Evolutionary conservation across 73 alveolate genomes (phyloP).

Genomic region (Stentor coeruleus): DNA sequence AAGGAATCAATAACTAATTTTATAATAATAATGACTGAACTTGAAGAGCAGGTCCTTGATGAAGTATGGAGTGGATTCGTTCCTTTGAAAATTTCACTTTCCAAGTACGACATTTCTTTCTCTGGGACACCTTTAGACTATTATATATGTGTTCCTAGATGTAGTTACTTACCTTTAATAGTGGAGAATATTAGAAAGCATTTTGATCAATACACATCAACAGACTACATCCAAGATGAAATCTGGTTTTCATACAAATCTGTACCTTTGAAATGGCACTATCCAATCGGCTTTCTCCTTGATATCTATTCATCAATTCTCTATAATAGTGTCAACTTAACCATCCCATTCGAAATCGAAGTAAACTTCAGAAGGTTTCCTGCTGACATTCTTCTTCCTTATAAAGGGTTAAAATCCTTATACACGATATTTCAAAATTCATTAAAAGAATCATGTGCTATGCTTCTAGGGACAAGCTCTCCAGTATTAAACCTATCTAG

Average conservation of each 20-base stretch:
- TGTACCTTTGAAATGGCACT: slow-evolving; percentile 23
- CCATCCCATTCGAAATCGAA: background rate
- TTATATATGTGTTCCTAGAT: background rate
- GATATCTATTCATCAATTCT: background rate
- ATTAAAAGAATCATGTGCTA: slow-evolving; percentile 18
- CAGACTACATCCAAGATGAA: background rate
- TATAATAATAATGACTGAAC: too few species aligned
- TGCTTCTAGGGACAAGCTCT: slow-evolving; percentile 7
- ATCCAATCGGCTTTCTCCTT: slow-evolving; percentile 14
- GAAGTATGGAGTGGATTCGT: slow-evolving; percentile 22
- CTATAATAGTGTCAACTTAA: background rate
- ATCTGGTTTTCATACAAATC: slow-evolving; percentile 13
- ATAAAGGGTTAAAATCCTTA: slow-evolving; percentile 3
- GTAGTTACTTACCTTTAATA: background rate
- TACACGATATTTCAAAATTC: background rate
- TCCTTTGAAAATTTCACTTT: slow-evolving; percentile 5
- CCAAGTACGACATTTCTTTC: background rate
- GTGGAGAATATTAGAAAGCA: background rate
- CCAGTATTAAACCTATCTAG: background rate
- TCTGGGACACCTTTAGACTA: slow-evolving; percentile 1
- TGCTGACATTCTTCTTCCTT: slow-evolving; percentile 15
- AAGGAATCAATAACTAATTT: too few species aligned
- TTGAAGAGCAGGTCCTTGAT: background rate
- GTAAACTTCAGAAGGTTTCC: background rate
- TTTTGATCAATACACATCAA: background rate